Percentiles rank a stretch among this genome's conserved stretches.
These are phyloP conservation scores for Calonectria hongkongensis DNA, from an alignment of 2,329 filamentous ascomycete species.

Conservation along the genomic window DNA sequence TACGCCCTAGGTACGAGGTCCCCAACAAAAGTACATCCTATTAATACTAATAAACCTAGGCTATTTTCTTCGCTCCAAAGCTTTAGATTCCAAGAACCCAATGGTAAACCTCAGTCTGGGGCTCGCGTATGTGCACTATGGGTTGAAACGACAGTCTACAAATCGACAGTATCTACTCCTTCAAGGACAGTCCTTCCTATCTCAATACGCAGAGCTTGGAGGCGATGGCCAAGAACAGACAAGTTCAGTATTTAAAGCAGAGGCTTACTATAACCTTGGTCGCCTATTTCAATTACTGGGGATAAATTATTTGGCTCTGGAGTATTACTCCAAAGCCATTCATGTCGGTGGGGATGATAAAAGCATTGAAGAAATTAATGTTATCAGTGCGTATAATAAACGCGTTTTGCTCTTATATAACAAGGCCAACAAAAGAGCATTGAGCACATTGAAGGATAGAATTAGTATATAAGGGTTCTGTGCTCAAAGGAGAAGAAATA, in stretches of 20 bases:
- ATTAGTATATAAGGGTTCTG: background rate
- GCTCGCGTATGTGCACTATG: conserved; percentile 90
- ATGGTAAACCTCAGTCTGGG: conserved; percentile 88
- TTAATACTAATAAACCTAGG: conserved; percentile 63
- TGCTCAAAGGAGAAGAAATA: background rate
- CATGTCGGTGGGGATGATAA: conserved; percentile 31
- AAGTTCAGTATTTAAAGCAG: conserved; percentile 49
- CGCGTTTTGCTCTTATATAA: conserved; percentile 57
- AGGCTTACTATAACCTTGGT: conserved; percentile 63
- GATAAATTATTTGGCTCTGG: conserved; percentile 75
- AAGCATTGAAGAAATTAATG: conserved; percentile 51
- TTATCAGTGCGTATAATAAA: conserved; percentile 58
- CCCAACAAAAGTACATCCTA: background rate
- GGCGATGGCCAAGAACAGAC: background rate
- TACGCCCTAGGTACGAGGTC: conserved; percentile 83
- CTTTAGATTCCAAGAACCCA: conserved; percentile 84
- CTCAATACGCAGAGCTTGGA: conserved; percentile 56
- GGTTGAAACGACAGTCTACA: conserved; percentile 90
- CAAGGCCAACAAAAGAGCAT: conserved; percentile 54
- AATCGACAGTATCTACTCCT: conserved; percentile 92
- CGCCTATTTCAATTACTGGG: conserved; percentile 62
- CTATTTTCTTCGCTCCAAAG: conserved; percentile 88
- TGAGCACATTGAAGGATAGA: background rate
- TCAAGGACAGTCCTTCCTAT: conserved; percentile 89
- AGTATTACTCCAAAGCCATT: conserved; percentile 76